Evolutionary conservation across 805 yeast genomes (phyloP), one percentile per base, ranked within the genome.

Genomic region (Candida insectalens): DNA sequence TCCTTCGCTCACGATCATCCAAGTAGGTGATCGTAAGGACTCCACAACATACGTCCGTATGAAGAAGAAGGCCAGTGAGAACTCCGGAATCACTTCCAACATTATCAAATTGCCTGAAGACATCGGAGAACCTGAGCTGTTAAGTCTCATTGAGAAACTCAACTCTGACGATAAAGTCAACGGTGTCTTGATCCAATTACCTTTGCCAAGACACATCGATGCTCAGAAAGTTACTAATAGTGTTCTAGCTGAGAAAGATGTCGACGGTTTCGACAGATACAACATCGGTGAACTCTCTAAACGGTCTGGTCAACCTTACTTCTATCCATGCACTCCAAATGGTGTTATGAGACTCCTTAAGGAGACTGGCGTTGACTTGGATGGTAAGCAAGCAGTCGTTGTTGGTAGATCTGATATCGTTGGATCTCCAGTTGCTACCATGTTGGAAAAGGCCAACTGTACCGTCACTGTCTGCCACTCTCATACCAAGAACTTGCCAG

Each of bases 401-500:
- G 61, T 83, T 42, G 94, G 94, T 32, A 71, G 94, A 60, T 79
- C 88, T 25, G 89, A 83, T 57, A 83, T 83, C 44, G 94, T 83
- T 20, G 94, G 94, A 40, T 71, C 77, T 35, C 94, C 94, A 27
- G 74, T 82, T 37, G 75, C 89, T 28, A 70, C 77, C 23, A 62
- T 83, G 53, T 63, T 83, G 49, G 77, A 73, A 48, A 74, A 75
- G 53, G 72, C 72, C 42, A 69, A 83, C 51, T 85, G 89, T 34
- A 80, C 83, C 14, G 92, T 83, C 29, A 79, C 92, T 10, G 62
- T 71, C 31, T 73, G 83, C 51, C 94, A 83, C 57, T 76, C 85
- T 30, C 66, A 65, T 49, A 73, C 92, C 18, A 55, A 65, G 28
- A 63, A 71, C 44, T 57, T 71, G 32, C 62, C 62, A 36, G 53